These are phyloP conservation scores for Scutellaria galericulata DNA, from an alignment of 257 asterid genomes.

Conservation along the genomic window DNA sequence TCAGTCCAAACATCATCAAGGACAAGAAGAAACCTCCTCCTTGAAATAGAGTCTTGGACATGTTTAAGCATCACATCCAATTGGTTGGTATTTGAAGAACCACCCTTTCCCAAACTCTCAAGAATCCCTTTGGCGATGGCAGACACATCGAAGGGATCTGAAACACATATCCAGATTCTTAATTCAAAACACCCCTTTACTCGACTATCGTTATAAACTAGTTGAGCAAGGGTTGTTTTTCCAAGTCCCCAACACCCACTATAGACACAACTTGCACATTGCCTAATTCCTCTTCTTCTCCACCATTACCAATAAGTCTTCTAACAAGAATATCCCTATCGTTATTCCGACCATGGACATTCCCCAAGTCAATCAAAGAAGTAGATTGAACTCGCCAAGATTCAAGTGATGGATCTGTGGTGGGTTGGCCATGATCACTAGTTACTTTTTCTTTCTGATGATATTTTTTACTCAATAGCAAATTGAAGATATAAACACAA, in stretches of 20 bases:
- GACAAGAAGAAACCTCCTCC: slow-evolving; percentile 28
- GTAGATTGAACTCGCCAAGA: slow-evolving; percentile 26
- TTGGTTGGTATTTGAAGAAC: neutral
- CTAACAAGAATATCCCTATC: slow-evolving; percentile 36
- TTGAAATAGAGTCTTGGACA: neutral
- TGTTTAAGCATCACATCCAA: neutral
- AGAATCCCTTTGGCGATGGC: slow-evolving; percentile 28
- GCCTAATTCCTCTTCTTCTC: slow-evolving; percentile 4
- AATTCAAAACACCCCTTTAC: slow-evolving; percentile 28
- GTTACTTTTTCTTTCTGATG: no score
- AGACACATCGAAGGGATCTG: slow-evolving; percentile 25
- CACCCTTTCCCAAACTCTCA: neutral
- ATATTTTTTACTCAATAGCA: no score
- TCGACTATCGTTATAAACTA: slow-evolving; percentile 33
- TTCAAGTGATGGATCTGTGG: neutral
- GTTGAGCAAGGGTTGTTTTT: slow-evolving; percentile 50
- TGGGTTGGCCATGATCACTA: no score
- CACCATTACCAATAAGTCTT: slow-evolving; percentile 9
- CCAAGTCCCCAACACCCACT: slow-evolving; percentile 59
- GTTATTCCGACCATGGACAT: slow-evolving; percentile 35
- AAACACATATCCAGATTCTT: slow-evolving; percentile 48
- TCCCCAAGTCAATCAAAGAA: slow-evolving; percentile 26
- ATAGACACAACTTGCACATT: slow-evolving; percentile 33
- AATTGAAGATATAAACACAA: no score
- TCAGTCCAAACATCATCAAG: slow-evolving; percentile 37